Base-by-base conservation (phyloP, 2,329 filamentous ascomycete genomes). In the Scopulariopsis brevicaulis region DNA sequence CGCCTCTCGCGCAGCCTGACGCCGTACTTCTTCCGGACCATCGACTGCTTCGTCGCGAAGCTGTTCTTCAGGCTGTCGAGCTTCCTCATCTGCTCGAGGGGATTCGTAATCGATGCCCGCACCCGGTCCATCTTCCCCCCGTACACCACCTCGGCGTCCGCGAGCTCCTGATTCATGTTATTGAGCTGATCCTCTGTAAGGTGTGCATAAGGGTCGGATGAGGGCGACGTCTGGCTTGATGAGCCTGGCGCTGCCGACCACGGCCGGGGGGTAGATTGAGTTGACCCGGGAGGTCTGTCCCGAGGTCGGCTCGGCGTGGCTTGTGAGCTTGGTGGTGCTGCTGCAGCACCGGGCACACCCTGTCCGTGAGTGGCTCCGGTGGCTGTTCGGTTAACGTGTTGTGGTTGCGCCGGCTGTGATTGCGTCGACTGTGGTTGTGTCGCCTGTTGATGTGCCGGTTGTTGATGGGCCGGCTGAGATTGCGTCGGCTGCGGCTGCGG, bases 1-100 rank as follows among this genome's bases (percentile, higher is more conserved):
- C 79, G 75, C 14, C 78, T 70, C 61, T 76, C 72, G 0, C 78
- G 74, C 15, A 83, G 70, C 1, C 74, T 73, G 35, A 84, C 78
- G n/a, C 80, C 80, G 60, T 77, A 83, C 60, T 76, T 81, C 64
- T 81, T 83, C 14, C 81, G 74, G 3, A 81, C 77, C n/a, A 73
- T 73, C 57, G 77, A 81, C 64, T 81, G 79, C 59, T 79, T 81
- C 3, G 78, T 81, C 51, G 77, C 77, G 62, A 78, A 80, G 3
- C 74, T 74, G 61, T 82, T 83, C 48, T 75, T 75, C 1, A 82
- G 63, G 11, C 70, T 74, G 0, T 73, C 70, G 0, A 81, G 56
- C 53, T 61, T 59, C 62, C 69, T 55, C 64, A 69, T 61, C 40
- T 53, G 20, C 15, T 46, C n/a, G 10, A 4, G 8, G 8, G 51